Percentiles rank a stretch among this genome's conserved stretches.
phyloP scores from a whole-genome alignment of 1,284 basidiomycete genomes.

The Amylostereum areolatum region DNA sequence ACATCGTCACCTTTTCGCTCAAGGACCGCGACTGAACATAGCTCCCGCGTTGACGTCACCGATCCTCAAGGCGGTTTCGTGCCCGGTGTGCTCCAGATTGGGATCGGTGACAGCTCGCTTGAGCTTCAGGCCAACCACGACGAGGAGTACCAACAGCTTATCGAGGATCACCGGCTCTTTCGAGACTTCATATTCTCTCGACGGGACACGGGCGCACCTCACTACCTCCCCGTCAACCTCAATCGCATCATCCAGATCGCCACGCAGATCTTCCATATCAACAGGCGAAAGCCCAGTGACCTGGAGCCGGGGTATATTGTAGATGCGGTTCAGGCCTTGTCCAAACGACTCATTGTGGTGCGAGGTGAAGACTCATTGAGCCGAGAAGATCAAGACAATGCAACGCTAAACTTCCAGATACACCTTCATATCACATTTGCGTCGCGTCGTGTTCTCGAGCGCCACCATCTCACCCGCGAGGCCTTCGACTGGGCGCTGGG shows the following conservation, averaged over 20 bases:
- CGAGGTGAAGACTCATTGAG: conserved; percentile 80
- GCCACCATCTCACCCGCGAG: conserved; percentile 80
- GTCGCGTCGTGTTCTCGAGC: conserved; percentile 78
- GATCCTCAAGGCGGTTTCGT: conserved; percentile 74
- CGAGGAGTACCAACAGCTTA: conserved; percentile 78
- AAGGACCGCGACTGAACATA: conserved; percentile 81
- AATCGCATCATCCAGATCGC: conserved; percentile 95
- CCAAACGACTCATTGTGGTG: conserved; percentile 74
- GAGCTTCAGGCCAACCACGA: conserved; percentile 90
- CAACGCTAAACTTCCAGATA: conserved; percentile 90
- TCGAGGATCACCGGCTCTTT: conserved; percentile 71
- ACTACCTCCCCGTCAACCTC: conserved; percentile 90
- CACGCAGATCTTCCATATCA: conserved; percentile 96
- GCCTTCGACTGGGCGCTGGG: conserved; percentile 98
- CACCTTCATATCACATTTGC: conserved; percentile 88
- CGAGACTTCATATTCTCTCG: conserved; percentile 84
- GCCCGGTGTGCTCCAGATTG: conserved; percentile 84
- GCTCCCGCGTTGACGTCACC: conserved; percentile 91
- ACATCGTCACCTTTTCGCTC: conserved; percentile 83
- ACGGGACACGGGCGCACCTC: conserved; percentile 65
- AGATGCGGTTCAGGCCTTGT: conserved; percentile 68
- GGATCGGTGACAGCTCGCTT: conserved; percentile 85
- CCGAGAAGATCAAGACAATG: conserved; percentile 81
- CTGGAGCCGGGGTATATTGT: conserved; percentile 87
- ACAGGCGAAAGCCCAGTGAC: conserved; percentile 89